A percentile compares a stretch with the other conserved stretches of the same genome.
Evolutionary conservation across 345 rosid species (phyloP).

Genomic region (Arabis alpina): DNA sequence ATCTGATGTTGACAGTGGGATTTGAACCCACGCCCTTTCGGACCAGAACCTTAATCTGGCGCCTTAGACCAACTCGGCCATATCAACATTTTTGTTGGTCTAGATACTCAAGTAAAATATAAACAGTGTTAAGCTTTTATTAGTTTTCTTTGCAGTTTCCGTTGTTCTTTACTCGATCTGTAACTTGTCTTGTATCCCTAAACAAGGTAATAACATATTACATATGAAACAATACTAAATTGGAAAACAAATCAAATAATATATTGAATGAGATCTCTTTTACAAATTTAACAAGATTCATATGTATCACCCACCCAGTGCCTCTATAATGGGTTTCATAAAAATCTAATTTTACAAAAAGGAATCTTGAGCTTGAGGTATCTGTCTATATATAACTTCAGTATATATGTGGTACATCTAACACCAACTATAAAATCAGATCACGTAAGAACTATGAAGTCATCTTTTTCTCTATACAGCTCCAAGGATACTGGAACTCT

Average conservation of each 20-base stretch:
- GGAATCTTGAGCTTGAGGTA: conserved; percentile 14
- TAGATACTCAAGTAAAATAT: no score
- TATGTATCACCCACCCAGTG: conserved; percentile 15
- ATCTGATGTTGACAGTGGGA: conserved; percentile 76
- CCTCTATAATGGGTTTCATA: not conserved
- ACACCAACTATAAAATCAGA: conserved; percentile 30
- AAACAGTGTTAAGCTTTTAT: no score
- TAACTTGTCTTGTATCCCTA: no score
- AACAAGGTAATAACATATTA: no score
- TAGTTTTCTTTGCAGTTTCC: no score
- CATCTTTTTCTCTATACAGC: conserved; percentile 34
- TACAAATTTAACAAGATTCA: conserved; percentile 34
- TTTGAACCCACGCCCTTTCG: conserved; percentile 99
- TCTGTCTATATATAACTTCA: conserved; percentile 28
- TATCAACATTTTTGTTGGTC: conserved; percentile 49
- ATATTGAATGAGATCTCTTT: conserved; percentile 28
- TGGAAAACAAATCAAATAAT: conserved; percentile 25
- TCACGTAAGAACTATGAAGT: conserved; percentile 40
- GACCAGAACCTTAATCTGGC: conserved; percentile 99
- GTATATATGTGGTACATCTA: conserved; percentile 35
- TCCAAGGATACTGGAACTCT: conserved; percentile 35
- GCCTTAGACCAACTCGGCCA: conserved; percentile 99
- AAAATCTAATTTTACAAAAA: conserved; percentile 34
- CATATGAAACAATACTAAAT: conserved; percentile 1
- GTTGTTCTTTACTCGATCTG: no score